Evolutionary conservation across 2,329 filamentous ascomycete species (phyloP).

Genomic region (Phialophora expanda): DNA sequence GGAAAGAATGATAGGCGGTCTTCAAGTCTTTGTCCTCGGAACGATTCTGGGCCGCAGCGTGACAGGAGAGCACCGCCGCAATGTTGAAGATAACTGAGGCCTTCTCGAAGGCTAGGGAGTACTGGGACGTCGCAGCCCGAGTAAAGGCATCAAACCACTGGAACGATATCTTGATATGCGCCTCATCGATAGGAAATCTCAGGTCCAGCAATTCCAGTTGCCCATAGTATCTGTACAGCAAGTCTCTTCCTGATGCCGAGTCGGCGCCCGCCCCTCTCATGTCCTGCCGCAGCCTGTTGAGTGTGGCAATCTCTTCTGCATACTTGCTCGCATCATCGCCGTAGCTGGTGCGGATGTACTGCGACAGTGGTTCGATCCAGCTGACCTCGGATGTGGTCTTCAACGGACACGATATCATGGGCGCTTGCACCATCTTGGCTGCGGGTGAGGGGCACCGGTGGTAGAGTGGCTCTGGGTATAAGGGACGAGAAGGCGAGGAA

Average conservation of each 20-base stretch:
- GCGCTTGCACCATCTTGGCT: constrained; percentile 75
- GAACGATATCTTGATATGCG: constrained; percentile 98
- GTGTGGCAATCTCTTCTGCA: constrained; percentile 88
- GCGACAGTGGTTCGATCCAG: constrained; percentile 90
- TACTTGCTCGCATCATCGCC: constrained; percentile 97
- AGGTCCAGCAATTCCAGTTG: constrained; percentile 94
- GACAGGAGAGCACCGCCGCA: constrained; percentile 91
- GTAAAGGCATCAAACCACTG: constrained; percentile 99
- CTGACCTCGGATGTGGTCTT: constrained; percentile 97
- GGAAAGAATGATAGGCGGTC: constrained; percentile 96
- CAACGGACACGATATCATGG: constrained; percentile 93
- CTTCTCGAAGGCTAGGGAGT: constrained; percentile 96
- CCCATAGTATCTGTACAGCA: constrained; percentile 96
- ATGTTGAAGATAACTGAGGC: constrained; percentile 99
- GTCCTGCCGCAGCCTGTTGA: constrained; percentile 95
- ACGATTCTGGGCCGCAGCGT: constrained; percentile 90
- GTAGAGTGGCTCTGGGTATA: not conserved
- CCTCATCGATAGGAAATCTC: constrained; percentile 95
- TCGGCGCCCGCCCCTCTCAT: constrained; percentile 98
- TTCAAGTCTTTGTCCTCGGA: constrained; percentile 92
- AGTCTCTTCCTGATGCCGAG: constrained; percentile 87
- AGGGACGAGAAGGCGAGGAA: not conserved
- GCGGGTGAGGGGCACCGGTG: not conserved
- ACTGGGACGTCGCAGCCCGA: constrained; percentile 94
- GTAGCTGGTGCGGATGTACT: constrained; percentile 90